Base-by-base conservation (phyloP, 768 basidiomycete species). In the Vishniacozyma victoriae region DNA sequence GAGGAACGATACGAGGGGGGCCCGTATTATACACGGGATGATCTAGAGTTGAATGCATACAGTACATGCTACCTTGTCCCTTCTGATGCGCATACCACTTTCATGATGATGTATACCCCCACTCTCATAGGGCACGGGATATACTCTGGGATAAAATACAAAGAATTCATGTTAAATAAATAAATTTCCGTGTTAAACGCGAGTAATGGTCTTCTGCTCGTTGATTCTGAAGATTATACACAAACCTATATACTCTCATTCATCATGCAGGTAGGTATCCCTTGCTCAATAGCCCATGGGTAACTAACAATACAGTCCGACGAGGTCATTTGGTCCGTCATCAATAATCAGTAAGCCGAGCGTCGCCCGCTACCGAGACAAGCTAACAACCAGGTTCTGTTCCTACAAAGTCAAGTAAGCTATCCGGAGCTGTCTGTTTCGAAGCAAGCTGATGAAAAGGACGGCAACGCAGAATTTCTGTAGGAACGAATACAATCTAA, bases 341-440 rank as follows among this genome's bases (percentile, higher is more conserved):
- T 92, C 69, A 89, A 88, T 73, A 79, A 81, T 42, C 64, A 73
- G 72, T 71, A 40, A 54, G 71, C 70, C 35, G 2, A 14, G 35
- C 16, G 11, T 24, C 5, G 11, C 26, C 38, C 15, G 13, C 20
- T 37, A 37, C 35, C 40, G 41, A 38, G 29, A 53, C 50, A 50
- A 38, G 37, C 41, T 55, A 44, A 45, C 42, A 6, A 48, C n/a
- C 48, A 88, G 90, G 63, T 96, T 96, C 73, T 99, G 95, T 77
- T 95, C 93, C 0, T 99, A 93, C 75, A 97, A 96, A 86, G 92
- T 99, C 78, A 97, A 93, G 93, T 92, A 61, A 70, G 87, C 77
- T 3, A 14, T 13, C 16, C 16, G 13, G 18, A 19, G 46, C 44
- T 14, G 45, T 36, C 33, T 20, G 24, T n/a, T n/a, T n/a, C n/a